Percentiles rank a stretch among this genome's conserved stretches.
phyloP scores from a whole-genome alignment of 2,329 filamentous ascomycete genomes.

The Diaporthe batatas region DNA sequence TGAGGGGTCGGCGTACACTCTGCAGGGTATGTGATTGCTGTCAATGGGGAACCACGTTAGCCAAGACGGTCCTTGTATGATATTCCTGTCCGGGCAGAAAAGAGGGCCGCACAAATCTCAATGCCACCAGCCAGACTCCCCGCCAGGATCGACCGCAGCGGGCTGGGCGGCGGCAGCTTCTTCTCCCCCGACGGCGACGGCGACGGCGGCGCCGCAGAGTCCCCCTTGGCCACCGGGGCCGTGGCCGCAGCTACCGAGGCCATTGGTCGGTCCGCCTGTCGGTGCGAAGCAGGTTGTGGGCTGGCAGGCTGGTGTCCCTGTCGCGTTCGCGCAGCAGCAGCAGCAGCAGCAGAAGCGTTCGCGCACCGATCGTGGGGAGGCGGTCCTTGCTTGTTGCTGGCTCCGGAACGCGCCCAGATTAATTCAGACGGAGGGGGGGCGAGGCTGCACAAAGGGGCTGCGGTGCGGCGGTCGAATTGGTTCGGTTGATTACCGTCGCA shows the following conservation, averaged over 20 bases:
- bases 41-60: slow-evolving; percentile 32
- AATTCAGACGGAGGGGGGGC: too few relatives aligned
- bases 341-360: too few relatives aligned
- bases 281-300: too few relatives aligned
- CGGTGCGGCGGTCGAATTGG: too few relatives aligned
- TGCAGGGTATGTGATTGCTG: slow-evolving; percentile 90
- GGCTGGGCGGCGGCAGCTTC: slow-evolving; percentile 71
- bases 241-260: slow-evolving; percentile 22
- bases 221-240: slow-evolving; percentile 41
- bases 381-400: too few relatives aligned
- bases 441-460: too few relatives aligned
- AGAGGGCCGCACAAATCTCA: slow-evolving; percentile 79
- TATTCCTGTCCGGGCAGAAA: not conserved
- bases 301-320: too few relatives aligned
- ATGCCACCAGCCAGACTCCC: slow-evolving; percentile 94
- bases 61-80: slow-evolving; percentile 30
- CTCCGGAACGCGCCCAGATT: too few relatives aligned
- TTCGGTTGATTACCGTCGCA: too few relatives aligned
- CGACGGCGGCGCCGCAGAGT: slow-evolving; percentile 25
- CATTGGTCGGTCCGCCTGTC: not conserved
- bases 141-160: slow-evolving; percentile 89
- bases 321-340: too few relatives aligned
- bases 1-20: slow-evolving; percentile 77
- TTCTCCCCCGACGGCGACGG: slow-evolving; percentile 43
- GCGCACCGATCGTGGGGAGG: too few relatives aligned